Evolutionary conservation across 805 yeast species (phyloP).

Genomic region (Wickerhamomyces sydowiorum): DNA sequence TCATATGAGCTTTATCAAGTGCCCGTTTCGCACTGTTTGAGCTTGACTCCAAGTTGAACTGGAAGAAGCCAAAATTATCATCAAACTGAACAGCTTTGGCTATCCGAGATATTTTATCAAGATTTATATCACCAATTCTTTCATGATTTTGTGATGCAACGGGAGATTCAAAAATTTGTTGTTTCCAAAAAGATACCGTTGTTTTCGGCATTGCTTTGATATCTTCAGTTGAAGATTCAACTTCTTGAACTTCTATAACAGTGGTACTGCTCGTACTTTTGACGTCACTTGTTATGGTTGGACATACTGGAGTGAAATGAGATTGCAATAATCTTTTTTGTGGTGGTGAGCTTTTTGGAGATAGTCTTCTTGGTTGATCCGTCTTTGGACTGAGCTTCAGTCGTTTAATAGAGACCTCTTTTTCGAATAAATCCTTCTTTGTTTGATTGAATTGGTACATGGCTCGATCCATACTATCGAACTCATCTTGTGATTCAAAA

Average conservation of each 20-base stretch:
- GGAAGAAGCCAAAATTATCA: slow-evolving; percentile 2
- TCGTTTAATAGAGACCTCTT: too few relatives aligned
- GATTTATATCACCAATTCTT: background rate
- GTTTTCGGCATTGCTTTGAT: background rate
- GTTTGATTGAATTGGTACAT: background rate
- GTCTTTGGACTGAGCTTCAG: background rate
- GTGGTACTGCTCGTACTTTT: too few relatives aligned
- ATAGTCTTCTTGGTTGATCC: background rate
- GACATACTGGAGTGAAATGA: too few relatives aligned
- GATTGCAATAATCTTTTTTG: background rate
- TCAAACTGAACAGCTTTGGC: background rate
- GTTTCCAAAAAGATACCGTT: background rate
- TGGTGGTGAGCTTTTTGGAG: background rate
- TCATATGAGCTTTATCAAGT: too few relatives aligned
- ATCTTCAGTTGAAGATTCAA: background rate
- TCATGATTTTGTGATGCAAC: background rate
- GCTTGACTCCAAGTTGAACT: background rate
- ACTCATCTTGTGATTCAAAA: background rate
- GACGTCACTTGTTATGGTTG: too few relatives aligned
- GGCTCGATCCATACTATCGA: background rate
- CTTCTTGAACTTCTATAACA: background rate
- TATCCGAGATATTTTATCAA: background rate
- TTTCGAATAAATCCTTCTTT: too few relatives aligned
- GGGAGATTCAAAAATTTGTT: background rate
- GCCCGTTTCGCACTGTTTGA: background rate